These are phyloP conservation scores for Sphaceloma murrayae DNA, from an alignment of 2,329 filamentous ascomycete species.

Conservation along the genomic window DNA sequence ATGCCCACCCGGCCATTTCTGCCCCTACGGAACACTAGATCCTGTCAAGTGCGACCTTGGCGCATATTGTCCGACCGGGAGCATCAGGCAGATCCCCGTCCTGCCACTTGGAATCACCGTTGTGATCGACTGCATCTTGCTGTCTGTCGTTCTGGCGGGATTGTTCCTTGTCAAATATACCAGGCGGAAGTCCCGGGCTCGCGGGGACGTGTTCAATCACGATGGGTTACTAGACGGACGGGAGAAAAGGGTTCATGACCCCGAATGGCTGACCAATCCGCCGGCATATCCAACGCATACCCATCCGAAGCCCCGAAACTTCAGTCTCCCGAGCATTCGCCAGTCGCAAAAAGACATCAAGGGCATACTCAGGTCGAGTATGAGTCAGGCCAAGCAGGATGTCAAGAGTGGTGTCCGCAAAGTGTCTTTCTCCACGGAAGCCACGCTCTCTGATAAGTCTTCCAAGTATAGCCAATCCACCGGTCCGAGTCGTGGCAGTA, in stretches of 20 bases:
- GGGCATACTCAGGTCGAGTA: constrained; percentile 1
- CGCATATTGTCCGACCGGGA: constrained; percentile 39
- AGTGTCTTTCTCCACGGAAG: constrained; percentile 2
- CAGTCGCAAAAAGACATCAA: background rate
- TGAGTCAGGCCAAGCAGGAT: background rate
- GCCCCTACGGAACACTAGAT: constrained; percentile 40
- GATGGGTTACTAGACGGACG: constrained; percentile 20
- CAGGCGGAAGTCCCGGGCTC: constrained; percentile 22
- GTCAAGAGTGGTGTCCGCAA: background rate
- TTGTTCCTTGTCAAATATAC: constrained; percentile 32
- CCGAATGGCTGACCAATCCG: constrained; percentile 30
- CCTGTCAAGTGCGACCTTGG: constrained; percentile 41
- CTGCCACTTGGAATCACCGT: constrained; percentile 39
- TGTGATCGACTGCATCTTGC: constrained; percentile 36
- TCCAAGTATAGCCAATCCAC: constrained; percentile 11
- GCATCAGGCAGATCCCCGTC: constrained; percentile 35
- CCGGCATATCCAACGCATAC: constrained; percentile 20
- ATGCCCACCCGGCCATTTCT: constrained; percentile 44
- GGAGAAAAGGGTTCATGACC: constrained; percentile 23
- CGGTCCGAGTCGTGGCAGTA: constrained; percentile 2
- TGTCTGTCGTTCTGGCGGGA: constrained; percentile 30
- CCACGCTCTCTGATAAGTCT: background rate
- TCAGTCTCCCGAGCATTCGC: constrained; percentile 3
- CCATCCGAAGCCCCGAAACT: constrained; percentile 13
- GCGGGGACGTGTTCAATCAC: constrained; percentile 16